phyloP scores from a whole-genome alignment of 176 grass and related monocot species.

The Eleusine coracana region DNA sequence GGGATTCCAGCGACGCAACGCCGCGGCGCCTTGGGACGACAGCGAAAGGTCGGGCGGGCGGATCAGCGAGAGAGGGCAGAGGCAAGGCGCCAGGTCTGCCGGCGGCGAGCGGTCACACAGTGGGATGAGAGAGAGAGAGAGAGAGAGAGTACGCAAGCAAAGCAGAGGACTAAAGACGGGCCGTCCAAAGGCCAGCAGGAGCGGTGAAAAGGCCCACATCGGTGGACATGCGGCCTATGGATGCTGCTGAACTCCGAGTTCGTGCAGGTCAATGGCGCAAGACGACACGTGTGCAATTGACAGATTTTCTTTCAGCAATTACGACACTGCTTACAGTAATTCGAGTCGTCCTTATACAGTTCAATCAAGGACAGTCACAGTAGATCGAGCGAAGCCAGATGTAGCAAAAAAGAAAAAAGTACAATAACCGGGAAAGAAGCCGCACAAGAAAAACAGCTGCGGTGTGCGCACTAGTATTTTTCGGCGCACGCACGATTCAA shows the following conservation, averaged over 20 bases:
- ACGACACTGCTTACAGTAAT: background rate
- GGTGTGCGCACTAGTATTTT: background rate
- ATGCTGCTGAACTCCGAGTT: too few species aligned
- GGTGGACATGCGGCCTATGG: too few species aligned
- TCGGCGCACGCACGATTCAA: constrained; percentile 2
- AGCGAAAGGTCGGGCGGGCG: background rate
- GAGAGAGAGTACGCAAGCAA: background rate
- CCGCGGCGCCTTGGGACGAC: background rate
- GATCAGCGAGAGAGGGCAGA: background rate
- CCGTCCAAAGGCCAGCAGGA: background rate
- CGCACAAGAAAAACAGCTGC: background rate
- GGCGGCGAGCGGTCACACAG: background rate
- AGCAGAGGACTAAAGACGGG: background rate
- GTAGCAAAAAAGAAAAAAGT: background rate
- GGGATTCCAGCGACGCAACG: background rate
- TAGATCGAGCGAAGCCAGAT: background rate
- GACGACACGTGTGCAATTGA: background rate
- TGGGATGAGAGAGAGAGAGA: background rate
- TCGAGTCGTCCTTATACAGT: background rate
- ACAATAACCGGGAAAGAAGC: background rate
- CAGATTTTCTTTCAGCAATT: background rate
- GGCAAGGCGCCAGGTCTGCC: background rate
- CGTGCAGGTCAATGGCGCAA: too few species aligned
- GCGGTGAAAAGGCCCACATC: background rate
- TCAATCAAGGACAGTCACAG: constrained; percentile 13